Evolutionary conservation across 2,329 filamentous ascomycete genomes (phyloP), one percentile per base, ranked within the genome.

Genomic region (Endothia cerciana): DNA sequence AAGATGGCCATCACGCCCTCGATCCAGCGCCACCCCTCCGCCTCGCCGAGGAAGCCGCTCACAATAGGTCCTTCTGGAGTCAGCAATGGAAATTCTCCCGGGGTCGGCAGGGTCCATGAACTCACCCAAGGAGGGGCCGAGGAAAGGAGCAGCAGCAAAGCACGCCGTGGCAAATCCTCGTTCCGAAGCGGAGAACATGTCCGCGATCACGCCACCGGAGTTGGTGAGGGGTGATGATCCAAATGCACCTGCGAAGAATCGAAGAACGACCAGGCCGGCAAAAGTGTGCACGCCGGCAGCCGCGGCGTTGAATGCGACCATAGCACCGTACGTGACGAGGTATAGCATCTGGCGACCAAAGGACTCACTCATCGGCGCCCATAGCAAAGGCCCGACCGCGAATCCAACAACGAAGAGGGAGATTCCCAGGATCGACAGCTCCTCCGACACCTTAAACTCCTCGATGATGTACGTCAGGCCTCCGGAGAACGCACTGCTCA

Each of bases 1-100:
- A 91, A 89, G 67, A 85, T 84, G 59, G 86, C 84, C 77, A 90
- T 83, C 10, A 91, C 77, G 2, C 88, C 88, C 76, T 88, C 83
- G 28, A 91, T 85, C 90, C 89, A 91, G 71, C 87, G 80, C 90
- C 90, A 91, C 19, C 88, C 89, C 17, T 82, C 83, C 2, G 82
- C 80, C 74, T 88, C 82, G 11, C 87, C 86, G 1, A 91, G 77
- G 74, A 91, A 92, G 2, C 89, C 89, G 68, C 87, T 87, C 7
- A 85, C 83, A 56, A 91, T 87, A 1, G 90, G 90, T 0, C 89
- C 67, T 69, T 22, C 2, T 7, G 3, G 22, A 4, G 19, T 68
- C 28, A 68, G 66, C 51, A 22, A 51, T 19, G 28, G n/a, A 2
- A 22, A 8, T 7, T 28, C 19, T 36, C 10, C 4, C 8, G 10